Evolutionary conservation across 179 eudicot genomes (phyloP), one percentile per base, ranked within the genome.

Genomic region (Silene noctiflora): DNA sequence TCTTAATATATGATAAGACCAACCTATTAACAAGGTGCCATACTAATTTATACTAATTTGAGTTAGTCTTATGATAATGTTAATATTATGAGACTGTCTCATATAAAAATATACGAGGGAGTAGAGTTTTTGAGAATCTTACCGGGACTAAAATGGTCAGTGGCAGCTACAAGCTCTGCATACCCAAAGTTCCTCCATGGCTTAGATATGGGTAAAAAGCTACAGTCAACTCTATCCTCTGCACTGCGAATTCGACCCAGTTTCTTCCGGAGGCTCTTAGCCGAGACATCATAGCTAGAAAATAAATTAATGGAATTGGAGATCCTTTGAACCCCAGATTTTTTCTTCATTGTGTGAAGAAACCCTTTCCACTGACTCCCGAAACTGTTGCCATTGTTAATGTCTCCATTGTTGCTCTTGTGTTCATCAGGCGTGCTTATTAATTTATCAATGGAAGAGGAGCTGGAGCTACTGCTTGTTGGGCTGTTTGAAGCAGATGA

Each of bases 141-240:
- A 94, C 98, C 98, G n/a, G 92, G 82, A 72, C 81, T 83, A 78
- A 90, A 94, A 81, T 89, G 71, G 74, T 90, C 83, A 16, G 98
- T 92, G 6, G 96, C 97, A 68, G 83, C 88, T 11, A 74, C 86
- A 67, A 94, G 91, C 78, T 94, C 96, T 3, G 87, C 75, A 51
- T 76, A 83, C 4, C 65, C 83, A 68, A 92, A 94, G 69, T 86
- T 92, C 84, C 91, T 91, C 97, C 97, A 94, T 1, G 91, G 95
- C 73, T 87, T 94, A 0, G 84, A 79, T 20, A 77, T 71, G 8
- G 82, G 74, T 3, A 77, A 13, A 66, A 84, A 83, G 0, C 80
- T 87, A n/a, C 79, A 83, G 69, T 90, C 89, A 13, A 81, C 74
- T 6, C 80, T 75, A 1, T 84, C 91, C 0, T 89, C 96, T 0